Base-by-base conservation (phyloP, 176 grass and related monocot genomes). In the Otatea glauca region DNA sequence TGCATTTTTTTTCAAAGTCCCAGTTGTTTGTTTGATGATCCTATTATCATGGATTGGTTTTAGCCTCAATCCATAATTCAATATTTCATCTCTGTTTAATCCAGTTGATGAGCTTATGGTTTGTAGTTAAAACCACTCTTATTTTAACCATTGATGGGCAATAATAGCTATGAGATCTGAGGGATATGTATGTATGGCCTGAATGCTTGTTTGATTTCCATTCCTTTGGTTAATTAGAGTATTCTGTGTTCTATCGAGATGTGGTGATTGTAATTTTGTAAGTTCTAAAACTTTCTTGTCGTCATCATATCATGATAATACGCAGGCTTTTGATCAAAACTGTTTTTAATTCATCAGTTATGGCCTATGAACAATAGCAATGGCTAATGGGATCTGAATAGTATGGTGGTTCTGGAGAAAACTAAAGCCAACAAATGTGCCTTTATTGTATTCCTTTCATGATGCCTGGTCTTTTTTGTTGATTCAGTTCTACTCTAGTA, bases 101-200 rank as follows among this genome's bases (percentile, higher is more conserved):
- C 53, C 18, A 8, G 53, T 64, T 13, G 78, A 79, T 61, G 39
- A 65, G 51, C 48, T 50, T 50, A 70, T 81, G 81, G 73, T 77
- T 93, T 88, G 73, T 85, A 68, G 81, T 76, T 91, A 85, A 86
- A 91, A 65, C 72, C 18, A 69, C 50, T 41, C 1, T 66, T 14
- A 48, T 12, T 55, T 53, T 55, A 43, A 64, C 63, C 68, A n/a
- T 83, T 88, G 88, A 91, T 93, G 86, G 82, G 85, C 77, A 54
- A 49, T 79, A 86, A 86, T 94, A 94, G 92, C 91, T 93, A 93
- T 93, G 91, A 93, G 91, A 93, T 93, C 92, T 6, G 88, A 91
- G 88, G 88, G 88, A 38, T 68, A 20, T 53, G 53, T 4, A 5
- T 82, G 4, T 56, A 34, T 59, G 45, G 25, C 27, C 12, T 55